phyloP scores from a whole-genome alignment of 106 monocot genomes.

The Platanthera guangdongensis region DNA sequence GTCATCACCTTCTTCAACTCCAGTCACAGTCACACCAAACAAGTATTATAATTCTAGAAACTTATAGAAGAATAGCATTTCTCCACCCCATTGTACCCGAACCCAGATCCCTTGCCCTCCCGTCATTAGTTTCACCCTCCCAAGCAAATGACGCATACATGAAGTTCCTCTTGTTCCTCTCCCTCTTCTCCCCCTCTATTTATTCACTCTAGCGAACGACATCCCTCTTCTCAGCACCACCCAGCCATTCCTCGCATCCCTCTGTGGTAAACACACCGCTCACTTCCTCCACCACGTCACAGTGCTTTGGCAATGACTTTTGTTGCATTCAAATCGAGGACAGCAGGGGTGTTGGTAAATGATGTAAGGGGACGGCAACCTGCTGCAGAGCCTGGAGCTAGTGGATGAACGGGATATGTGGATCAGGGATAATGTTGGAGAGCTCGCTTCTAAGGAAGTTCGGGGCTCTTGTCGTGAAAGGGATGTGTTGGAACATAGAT shows the following conservation, averaged over 20 bases:
- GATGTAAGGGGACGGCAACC: slow-evolving; percentile 25
- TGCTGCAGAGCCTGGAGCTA: slow-evolving; percentile 40
- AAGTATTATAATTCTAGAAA: too few species aligned
- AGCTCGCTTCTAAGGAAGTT: slow-evolving; percentile 53
- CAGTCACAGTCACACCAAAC: too few species aligned
- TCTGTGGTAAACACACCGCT: slow-evolving; percentile 34
- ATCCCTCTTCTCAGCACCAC: slow-evolving; percentile 16
- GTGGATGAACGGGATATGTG: slow-evolving; percentile 64
- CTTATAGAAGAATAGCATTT: too few species aligned
- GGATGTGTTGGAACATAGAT: too few species aligned
- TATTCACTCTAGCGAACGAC: not conserved
- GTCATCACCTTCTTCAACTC: too few species aligned
- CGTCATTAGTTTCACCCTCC: too few species aligned
- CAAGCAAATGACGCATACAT: not conserved
- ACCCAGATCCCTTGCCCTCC: too few species aligned
- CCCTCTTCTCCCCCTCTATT: not conserved
- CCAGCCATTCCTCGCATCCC: slow-evolving; percentile 38
- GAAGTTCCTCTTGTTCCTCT: not conserved
- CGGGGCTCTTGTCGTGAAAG: too few species aligned
- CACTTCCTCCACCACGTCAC: slow-evolving; percentile 32
- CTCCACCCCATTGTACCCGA: too few species aligned
- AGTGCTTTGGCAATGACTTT: slow-evolving; percentile 65
- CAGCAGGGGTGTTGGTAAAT: too few species aligned
- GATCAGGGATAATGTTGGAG: slow-evolving; percentile 52
- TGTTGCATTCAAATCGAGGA: slow-evolving; percentile 60